Evolutionary conservation across 2,329 filamentous ascomycete species (phyloP).

Genomic region (Colletotrichum melonis): DNA sequence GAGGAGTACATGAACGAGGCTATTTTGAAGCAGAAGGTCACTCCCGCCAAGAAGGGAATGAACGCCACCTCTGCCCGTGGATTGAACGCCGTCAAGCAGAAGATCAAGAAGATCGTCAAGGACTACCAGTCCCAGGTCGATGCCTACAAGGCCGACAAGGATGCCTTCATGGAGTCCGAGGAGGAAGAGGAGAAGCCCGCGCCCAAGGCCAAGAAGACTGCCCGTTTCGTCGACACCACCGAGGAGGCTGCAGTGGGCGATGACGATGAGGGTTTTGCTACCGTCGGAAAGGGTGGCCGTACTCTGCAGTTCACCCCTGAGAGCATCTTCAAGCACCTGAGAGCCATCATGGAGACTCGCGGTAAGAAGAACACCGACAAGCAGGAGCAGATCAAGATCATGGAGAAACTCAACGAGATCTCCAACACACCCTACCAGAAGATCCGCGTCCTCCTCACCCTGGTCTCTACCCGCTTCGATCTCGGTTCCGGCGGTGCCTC

Average conservation of each 20-base stretch:
- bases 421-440: constrained; percentile 91
- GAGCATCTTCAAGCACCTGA: constrained; percentile 97
- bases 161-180: constrained; percentile 87
- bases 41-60: constrained; percentile 99
- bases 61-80: constrained; percentile 94
- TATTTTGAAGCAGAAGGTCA: constrained; percentile 94
- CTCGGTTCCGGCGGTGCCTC: constrained; percentile 80
- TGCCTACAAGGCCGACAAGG: constrained; percentile 85
- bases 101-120: constrained; percentile 98
- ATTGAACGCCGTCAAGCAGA: constrained; percentile 96
- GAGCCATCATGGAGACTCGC: constrained; percentile 92
- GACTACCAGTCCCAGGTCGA: constrained; percentile 91
- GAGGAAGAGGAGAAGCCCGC: constrained; percentile 75
- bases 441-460: constrained; percentile 89
- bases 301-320: constrained; percentile 93
- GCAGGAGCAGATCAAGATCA: constrained; percentile 91
- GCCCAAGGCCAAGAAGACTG: constrained; percentile 63
- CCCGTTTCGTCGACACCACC: constrained; percentile 56
- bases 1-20: constrained; percentile 96
- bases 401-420: constrained; percentile 96
- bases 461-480: constrained; percentile 96
- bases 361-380: constrained; percentile 99
- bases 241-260: constrained; percentile 62
- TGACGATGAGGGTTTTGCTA: constrained; percentile 89
- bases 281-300: constrained; percentile 89